Percentiles rank a stretch among this genome's conserved stretches.
phyloP scores from a whole-genome alignment of 805 yeast genomes.

The Schwanniomyces sp. region DNA sequence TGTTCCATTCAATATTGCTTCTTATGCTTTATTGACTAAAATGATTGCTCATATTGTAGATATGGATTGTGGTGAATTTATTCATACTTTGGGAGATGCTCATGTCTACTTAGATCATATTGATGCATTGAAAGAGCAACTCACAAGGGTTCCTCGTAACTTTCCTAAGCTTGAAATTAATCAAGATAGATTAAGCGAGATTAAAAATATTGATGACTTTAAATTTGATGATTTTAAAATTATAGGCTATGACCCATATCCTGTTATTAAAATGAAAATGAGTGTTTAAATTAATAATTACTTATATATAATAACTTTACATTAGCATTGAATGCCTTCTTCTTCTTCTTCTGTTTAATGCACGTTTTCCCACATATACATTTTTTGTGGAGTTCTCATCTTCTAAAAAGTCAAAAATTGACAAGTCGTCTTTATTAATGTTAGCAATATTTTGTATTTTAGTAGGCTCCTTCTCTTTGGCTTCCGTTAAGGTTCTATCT shows the following conservation, averaged over 20 bases:
- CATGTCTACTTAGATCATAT: conserved; percentile 94
- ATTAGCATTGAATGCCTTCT: conserved; percentile 10
- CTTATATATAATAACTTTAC: background rate
- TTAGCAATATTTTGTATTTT: background rate
- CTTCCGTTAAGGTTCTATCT: background rate
- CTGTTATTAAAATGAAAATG: conserved; percentile 92
- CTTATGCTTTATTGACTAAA: conserved; percentile 86
- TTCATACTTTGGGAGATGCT: conserved; percentile 95
- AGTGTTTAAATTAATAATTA: conserved; percentile 59
- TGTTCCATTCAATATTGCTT: conserved; percentile 97
- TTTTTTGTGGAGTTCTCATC: conserved; percentile 12
- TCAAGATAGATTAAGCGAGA: conserved; percentile 46
- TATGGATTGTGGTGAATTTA: conserved; percentile 93
- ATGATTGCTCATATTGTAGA: conserved; percentile 97
- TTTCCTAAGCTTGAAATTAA: conserved; percentile 81
- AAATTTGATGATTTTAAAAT: conserved; percentile 85
- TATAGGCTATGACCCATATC: conserved; percentile 75
- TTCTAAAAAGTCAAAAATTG: conserved; percentile 43
- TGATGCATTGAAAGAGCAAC: conserved; percentile 83
- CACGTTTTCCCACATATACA: conserved; percentile 1
- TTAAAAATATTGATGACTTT: conserved; percentile 81
- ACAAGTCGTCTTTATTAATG: conserved; percentile 18
- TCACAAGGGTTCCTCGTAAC: conserved; percentile 66
- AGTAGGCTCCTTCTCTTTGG: background rate
- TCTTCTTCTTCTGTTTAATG: background rate